Evolutionary conservation across 257 asterid genomes (phyloP), one percentile per base, ranked within the genome.

Genomic region (Mitragyna speciosa): DNA sequence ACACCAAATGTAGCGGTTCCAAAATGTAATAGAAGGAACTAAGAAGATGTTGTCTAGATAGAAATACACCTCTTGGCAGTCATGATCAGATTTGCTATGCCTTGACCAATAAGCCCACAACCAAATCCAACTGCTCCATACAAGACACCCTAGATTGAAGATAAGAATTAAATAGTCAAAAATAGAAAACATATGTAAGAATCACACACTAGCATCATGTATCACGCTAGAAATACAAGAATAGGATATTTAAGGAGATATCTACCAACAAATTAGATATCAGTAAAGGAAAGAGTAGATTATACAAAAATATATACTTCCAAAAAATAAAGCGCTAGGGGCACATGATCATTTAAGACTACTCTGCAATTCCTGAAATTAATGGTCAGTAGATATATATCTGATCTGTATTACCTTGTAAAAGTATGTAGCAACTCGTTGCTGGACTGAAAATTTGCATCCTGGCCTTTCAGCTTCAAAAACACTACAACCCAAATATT

Each of bases 391-490:
- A 73, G 64, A 20, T 66, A 70, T 61, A 81, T 43, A 45, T 22
- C 28, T 22, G 30, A 67, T 43, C 48, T n/a, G 75, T 54, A 56
- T 59, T 81, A 93, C 98, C 98, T 96, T 96, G 88, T 93, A 96
- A 78, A 96, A 93, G 89, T 85, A 96, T 6, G 99, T 87, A 7
- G 96, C 97, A 77, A 92, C 79, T 47, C 99, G 84, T 87, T 96
- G 97, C 91, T 90, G 97, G 80, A 77, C 26, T 31, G 98, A 89
- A 84, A 92, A 96, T 85, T 86, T 86, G 86, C 87, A 75, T 82
- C 99, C 99, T 20, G 97, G 97, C 82, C 97, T 90, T 88, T 91
- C 96, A 79, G 97, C 97, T 87, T 96, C 97, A 70, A 96, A 92
- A 78, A 94, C 96, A 84, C 98, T 96, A 85, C 22, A 80, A 79